Evolutionary conservation across 805 yeast genomes (phyloP).

Genomic region (Schwanniomyces sp.): DNA sequence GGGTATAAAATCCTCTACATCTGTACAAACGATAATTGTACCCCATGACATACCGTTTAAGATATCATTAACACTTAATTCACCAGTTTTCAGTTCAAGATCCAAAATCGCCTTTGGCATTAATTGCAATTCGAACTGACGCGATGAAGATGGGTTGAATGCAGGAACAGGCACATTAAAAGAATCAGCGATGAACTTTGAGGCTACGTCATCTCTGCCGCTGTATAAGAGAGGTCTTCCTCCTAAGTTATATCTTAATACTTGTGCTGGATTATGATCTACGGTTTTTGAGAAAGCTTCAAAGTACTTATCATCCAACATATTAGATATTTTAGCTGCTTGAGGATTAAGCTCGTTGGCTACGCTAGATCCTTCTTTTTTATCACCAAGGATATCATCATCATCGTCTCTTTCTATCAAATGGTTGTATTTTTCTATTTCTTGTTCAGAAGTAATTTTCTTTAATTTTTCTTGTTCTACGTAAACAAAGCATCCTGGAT

Average conservation of each 20-base stretch:
- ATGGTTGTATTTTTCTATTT: conserved; percentile 42
- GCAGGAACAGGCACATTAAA: conserved; percentile 56
- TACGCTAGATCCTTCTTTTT: conserved; percentile 5
- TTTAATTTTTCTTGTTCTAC: conserved; percentile 71
- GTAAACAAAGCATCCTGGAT: conserved; percentile 66
- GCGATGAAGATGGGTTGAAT: conserved; percentile 55
- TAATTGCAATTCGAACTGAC: conserved; percentile 82
- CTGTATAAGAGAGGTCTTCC: conserved; percentile 78
- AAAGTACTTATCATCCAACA: conserved; percentile 75
- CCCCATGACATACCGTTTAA: conserved; percentile 97
- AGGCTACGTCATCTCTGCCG: conserved; percentile 54
- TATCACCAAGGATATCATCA: conserved; percentile 21
- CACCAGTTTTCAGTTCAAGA: conserved; percentile 52
- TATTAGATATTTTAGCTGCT: conserved; percentile 21
- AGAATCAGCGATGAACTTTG: conserved; percentile 20
- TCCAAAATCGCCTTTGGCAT: conserved; percentile 93
- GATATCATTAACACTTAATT: conserved; percentile 33
- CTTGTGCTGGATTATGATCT: conserved; percentile 82
- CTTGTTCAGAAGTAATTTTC: conserved; percentile 53
- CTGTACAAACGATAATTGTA: conserved; percentile 81
- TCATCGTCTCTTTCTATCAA: conserved; percentile 53
- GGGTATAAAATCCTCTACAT: conserved; percentile 62
- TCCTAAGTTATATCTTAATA: conserved; percentile 78
- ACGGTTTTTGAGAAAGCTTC: conserved; percentile 74
- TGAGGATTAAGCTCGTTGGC: conserved; percentile 17